Base-by-base conservation (phyloP, 139 green algal genomes). In the Gonium pectorale region DNA sequence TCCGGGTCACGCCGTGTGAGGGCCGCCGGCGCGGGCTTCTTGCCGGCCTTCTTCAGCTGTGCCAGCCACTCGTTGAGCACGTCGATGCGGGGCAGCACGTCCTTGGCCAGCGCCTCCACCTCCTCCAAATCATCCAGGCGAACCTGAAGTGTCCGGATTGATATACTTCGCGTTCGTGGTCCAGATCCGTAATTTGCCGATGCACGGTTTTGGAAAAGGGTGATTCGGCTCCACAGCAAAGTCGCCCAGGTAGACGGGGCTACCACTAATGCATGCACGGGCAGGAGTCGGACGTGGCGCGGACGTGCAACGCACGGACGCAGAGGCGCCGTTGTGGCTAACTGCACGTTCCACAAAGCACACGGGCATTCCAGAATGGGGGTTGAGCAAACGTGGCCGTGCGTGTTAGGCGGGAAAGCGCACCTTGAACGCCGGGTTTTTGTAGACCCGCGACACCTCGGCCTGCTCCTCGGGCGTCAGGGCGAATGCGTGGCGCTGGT, bases 351-450 rank as follows among this genome's bases (percentile, higher is more conserved):
- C n/a, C n/a, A n/a, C n/a, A n/a, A n/a, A n/a, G n/a, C n/a, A n/a
- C n/a, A n/a, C n/a, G n/a, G n/a, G n/a, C n/a, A 13, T 26, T 13
- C 13, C 49, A 59, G 49, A 59, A n/a, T n/a, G n/a, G 15, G 49
- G 13, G 49, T 59, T 59, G 17, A 26, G 49, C 17, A 59, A 13
- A n/a, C 49, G 17, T 59, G 13, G 49, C 49, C 49, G 49, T 59
- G 49, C 49, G 17, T 17, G 15, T 33, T 21, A n/a, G 9, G 3
- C 69, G 44, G n/a, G n/a, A n/a, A n/a, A n/a, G n/a, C n/a, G n/a
- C 38, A 78, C 69, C 69, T 78, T 78, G 69, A 78, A 78, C n/a
- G 21, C 49, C 2, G 71, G 71, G 71, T 64, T 43, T 31, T 40
- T 56, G 71, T 80, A 80, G 31, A 80, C 7, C 24, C 51, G 31